Evolutionary conservation across 257 asterid species (phyloP).

Genomic region (Lycium barbarum): DNA sequence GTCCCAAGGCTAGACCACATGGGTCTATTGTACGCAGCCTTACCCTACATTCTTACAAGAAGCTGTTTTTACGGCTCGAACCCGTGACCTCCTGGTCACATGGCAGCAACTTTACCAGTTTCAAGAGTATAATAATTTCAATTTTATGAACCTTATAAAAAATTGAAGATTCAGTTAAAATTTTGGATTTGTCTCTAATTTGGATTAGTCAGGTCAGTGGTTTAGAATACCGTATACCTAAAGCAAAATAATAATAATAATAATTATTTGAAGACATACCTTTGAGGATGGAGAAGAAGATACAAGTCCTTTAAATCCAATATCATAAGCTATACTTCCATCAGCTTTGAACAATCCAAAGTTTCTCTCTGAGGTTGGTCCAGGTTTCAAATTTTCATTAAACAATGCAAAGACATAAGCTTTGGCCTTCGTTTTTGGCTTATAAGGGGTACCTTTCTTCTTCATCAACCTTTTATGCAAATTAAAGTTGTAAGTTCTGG

Average conservation of each 20-base stretch:
- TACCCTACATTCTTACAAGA: too few relatives aligned
- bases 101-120: too few relatives aligned
- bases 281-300: conserved; percentile 52
- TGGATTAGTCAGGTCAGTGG: background rate
- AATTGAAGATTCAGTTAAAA: background rate
- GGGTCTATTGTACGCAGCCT: too few relatives aligned
- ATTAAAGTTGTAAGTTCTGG: conserved; percentile 61
- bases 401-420: conserved; percentile 80
- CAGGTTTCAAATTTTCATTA: conserved; percentile 75
- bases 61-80: too few relatives aligned
- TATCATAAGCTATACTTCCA: conserved; percentile 66
- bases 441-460: conserved; percentile 79
- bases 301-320: conserved; percentile 74
- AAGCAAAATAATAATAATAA: too few relatives aligned
- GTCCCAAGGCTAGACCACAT: too few relatives aligned
- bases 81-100: too few relatives aligned
- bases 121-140: background rate
- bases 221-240: background rate
- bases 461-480: conserved; percentile 53
- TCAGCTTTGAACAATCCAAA: conserved; percentile 81
- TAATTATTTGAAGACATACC: conserved; percentile 2
- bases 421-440: conserved; percentile 61
- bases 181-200: background rate
- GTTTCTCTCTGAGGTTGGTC: conserved; percentile 85
- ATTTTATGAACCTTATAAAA: background rate